A percentile compares a stretch with the other conserved stretches of the same genome.
Conservation (phyloP, 345 rosid species). For the Atalantia buxifolia region DNA sequence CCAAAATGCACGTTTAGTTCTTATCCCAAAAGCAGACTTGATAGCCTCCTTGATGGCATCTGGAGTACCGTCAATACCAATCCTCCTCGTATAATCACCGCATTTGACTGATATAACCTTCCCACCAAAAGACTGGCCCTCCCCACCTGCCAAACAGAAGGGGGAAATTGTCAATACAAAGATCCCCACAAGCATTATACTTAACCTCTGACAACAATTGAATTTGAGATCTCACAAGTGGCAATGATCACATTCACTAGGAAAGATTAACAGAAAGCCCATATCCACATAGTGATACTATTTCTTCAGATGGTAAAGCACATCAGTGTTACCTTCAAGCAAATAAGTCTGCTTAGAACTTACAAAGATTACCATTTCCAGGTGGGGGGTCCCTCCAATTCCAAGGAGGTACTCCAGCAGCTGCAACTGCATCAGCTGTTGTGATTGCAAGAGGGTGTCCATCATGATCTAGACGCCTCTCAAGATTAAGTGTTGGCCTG, state of each 20-base stretch:
- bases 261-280: neutral
- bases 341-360: slow-evolving; percentile 10
- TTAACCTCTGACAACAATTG: slow-evolving; percentile 9
- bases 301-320: neutral
- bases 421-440: slow-evolving; percentile 77
- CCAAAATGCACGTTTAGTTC: slow-evolving; percentile 94
- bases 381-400: slow-evolving; percentile 96
- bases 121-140: slow-evolving; percentile 75
- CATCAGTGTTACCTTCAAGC: neutral
- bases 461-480: slow-evolving; percentile 92
- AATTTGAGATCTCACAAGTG: neutral
- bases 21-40: slow-evolving; percentile 77
- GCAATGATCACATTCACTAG: neutral
- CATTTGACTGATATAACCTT: slow-evolving; percentile 87
- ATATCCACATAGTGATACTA: slow-evolving; percentile 12
- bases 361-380: slow-evolving; percentile 60
- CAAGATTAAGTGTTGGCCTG: slow-evolving; percentile 86
- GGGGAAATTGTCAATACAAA: neutral
- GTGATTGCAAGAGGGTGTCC: slow-evolving; percentile 95
- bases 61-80: slow-evolving; percentile 79
- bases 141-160: slow-evolving; percentile 46
- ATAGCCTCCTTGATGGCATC: slow-evolving; percentile 93
- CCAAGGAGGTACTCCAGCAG: slow-evolving; percentile 96
- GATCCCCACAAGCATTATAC: neutral
- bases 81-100: slow-evolving; percentile 86